Base-by-base conservation (phyloP, 176 grass and related monocot species). In the Puya raimondii region DNA sequence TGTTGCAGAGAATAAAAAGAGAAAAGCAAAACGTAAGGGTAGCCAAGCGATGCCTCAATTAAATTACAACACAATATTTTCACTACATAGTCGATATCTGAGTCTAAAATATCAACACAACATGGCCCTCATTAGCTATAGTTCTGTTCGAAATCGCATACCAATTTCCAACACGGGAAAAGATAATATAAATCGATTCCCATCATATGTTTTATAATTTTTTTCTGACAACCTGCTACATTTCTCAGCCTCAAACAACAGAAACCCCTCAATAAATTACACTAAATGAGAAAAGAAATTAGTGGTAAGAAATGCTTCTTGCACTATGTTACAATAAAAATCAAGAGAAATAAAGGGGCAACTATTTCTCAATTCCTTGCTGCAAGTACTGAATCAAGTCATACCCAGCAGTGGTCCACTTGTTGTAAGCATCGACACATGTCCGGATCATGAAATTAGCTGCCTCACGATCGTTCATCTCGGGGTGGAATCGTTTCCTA, bases 331-430 rank as follows among this genome's bases (percentile, higher is more conserved):
- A 42, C 33, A 42, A 59, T 59, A 59, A 15, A 59, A 59, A 17
- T 18, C 54, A 59, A 59, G 82, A 70, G 75, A 85, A 76, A 80
- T 3, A 47, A 76, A 58, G 64, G 65, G 78, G n/a, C 29, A 51
- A 72, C 85, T 93, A 99, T 81, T 99, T 99, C 66, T 99, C 94
- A 49, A 99, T 99, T 22, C 94, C 87, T 73, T 99, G 94, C 82
- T 99, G 94, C 74, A 99, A 79, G 74, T 99, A 99, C 69, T 99
- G 94, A 65, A 99, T 99, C 86, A 93, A 90, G 82, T 99, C 94
- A 58, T 99, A 99, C 48, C 94, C 94, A 68, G 94, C 89, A 5
- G 94, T 99, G 22, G 84, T 88, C 94, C 94, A 99, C 66, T 99
- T 99, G 72, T 99, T 99, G 84, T 99, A 99, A 23, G 94, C 94